Conservation (phyloP, 176 grass and related monocot genomes). For the Echinochloa phyllopogon region DNA sequence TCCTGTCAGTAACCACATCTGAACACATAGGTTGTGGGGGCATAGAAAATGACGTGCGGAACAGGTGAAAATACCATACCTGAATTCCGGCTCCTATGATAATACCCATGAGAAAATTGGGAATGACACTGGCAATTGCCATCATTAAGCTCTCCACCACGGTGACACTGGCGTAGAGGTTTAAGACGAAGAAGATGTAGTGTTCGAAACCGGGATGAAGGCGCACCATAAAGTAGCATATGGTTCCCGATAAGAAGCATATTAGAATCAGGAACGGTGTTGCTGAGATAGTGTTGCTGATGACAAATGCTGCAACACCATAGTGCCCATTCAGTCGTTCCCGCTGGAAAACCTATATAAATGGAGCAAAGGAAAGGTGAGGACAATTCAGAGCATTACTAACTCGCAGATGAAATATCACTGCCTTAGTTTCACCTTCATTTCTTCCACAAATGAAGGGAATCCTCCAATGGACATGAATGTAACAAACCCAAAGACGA, state of each 20-base stretch:
- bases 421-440: slow-evolving; percentile 71
- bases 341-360: slow-evolving; percentile 91
- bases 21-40: not conserved
- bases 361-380: slow-evolving; percentile 7
- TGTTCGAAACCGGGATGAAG: slow-evolving; percentile 85
- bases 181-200: slow-evolving; percentile 88
- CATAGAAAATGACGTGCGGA: not conserved
- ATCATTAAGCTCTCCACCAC: slow-evolving; percentile 99
- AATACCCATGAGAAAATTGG: slow-evolving; percentile 99
- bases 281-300: slow-evolving; percentile 91
- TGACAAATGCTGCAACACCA: slow-evolving; percentile 82
- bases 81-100: slow-evolving; percentile 99
- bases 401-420: slow-evolving; percentile 8
- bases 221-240: slow-evolving; percentile 94
- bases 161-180: slow-evolving; percentile 86
- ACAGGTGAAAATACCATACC: slow-evolving; percentile 41
- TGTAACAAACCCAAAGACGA: slow-evolving; percentile 96
- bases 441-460: slow-evolving; percentile 99
- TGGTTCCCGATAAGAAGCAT: slow-evolving; percentile 83
- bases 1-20: not conserved
- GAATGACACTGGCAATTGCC: slow-evolving; percentile 98
- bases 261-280: slow-evolving; percentile 92
- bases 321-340: slow-evolving; percentile 96
- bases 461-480: slow-evolving; percentile 99
- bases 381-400: slow-evolving; percentile 13